Percentiles rank a stretch among this genome's conserved stretches.
Conservation (phyloP, 441 rosid species). For the Mallotus japonicus region DNA sequence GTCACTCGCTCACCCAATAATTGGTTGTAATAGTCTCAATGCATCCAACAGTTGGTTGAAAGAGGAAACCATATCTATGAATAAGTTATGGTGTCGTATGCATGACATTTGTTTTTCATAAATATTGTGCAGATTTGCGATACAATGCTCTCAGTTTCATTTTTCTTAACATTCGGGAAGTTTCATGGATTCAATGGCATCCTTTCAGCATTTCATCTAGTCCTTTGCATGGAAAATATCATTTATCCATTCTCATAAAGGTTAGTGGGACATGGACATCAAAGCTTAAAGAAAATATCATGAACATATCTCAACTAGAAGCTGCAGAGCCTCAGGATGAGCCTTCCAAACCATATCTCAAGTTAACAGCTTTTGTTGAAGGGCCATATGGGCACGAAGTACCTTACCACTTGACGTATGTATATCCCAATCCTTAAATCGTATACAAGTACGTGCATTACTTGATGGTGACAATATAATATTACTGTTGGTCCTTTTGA, state of each 20-base stretch:
- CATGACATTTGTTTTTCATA: too few relatives aligned
- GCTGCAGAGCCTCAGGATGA: slow-evolving; percentile 30
- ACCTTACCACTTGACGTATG: slow-evolving; percentile 74
- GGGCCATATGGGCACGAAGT: slow-evolving; percentile 78
- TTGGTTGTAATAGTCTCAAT: too few relatives aligned
- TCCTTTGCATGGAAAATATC: slow-evolving; percentile 40
- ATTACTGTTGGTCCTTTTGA: background rate
- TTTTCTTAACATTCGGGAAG: slow-evolving; percentile 72
- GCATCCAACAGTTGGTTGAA: too few relatives aligned
- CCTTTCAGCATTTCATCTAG: slow-evolving; percentile 60
- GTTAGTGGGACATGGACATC: slow-evolving; percentile 55
- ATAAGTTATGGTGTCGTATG: too few relatives aligned
- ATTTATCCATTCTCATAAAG: slow-evolving; percentile 45
- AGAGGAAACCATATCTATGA: too few relatives aligned
- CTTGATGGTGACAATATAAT: background rate
- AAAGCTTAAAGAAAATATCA: slow-evolving; percentile 35
- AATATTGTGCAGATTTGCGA: slow-evolving; percentile 41
- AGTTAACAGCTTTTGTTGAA: slow-evolving; percentile 62
- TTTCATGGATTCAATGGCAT: slow-evolving; percentile 69
- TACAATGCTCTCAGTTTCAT: slow-evolving; percentile 84
- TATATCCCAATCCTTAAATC: background rate
- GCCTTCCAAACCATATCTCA: slow-evolving; percentile 21
- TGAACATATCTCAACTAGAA: slow-evolving; percentile 34
- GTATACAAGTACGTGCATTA: background rate
- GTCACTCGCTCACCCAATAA: too few relatives aligned